phyloP scores from a whole-genome alignment of 306 rosid genomes.

The Macrotyloma uniflorum region DNA sequence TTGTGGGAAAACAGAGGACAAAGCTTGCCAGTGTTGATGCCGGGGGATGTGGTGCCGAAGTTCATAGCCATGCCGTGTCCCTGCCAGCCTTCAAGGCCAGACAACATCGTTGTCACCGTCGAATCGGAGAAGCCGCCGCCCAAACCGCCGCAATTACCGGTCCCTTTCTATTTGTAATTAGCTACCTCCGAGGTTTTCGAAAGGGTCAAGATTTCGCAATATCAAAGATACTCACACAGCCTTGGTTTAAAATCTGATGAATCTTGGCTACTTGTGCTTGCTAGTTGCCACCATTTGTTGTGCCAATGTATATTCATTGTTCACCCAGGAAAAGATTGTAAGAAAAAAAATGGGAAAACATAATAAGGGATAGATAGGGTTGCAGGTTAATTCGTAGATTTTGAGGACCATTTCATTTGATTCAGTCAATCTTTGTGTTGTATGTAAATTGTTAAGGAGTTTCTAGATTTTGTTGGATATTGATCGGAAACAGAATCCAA shows the following conservation, averaged over 20 bases:
- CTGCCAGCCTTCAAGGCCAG: slow-evolving; percentile 58
- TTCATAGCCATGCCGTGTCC: slow-evolving; percentile 97
- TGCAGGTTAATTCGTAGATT: slow-evolving; percentile 7
- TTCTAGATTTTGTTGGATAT: background rate
- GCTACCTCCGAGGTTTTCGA: background rate
- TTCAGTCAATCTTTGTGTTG: slow-evolving; percentile 33
- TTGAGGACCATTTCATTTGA: slow-evolving; percentile 36
- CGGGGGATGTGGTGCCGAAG: slow-evolving; percentile 82
- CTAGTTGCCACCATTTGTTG: slow-evolving; percentile 18
- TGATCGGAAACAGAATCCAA: background rate
- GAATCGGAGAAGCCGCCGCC: slow-evolving; percentile 60
- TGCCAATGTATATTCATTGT: background rate
- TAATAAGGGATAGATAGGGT: background rate
- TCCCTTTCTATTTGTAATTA: slow-evolving; percentile 53
- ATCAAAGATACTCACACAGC: background rate
- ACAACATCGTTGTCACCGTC: slow-evolving; percentile 48
- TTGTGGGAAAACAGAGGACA: slow-evolving; percentile 43
- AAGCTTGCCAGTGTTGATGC: slow-evolving; percentile 88
- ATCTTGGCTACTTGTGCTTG: background rate
- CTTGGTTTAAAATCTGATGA: background rate
- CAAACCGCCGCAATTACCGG: slow-evolving; percentile 62
- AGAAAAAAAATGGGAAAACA: background rate
- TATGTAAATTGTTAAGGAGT: slow-evolving; percentile 14
- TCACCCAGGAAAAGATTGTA: background rate
- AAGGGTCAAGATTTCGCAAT: background rate